A percentile compares a stretch with the other conserved stretches of the same genome.
These are phyloP conservation scores for Colletotrichum euphorbiae DNA, from an alignment of 2,329 filamentous ascomycete genomes.

Conservation along the genomic window DNA sequence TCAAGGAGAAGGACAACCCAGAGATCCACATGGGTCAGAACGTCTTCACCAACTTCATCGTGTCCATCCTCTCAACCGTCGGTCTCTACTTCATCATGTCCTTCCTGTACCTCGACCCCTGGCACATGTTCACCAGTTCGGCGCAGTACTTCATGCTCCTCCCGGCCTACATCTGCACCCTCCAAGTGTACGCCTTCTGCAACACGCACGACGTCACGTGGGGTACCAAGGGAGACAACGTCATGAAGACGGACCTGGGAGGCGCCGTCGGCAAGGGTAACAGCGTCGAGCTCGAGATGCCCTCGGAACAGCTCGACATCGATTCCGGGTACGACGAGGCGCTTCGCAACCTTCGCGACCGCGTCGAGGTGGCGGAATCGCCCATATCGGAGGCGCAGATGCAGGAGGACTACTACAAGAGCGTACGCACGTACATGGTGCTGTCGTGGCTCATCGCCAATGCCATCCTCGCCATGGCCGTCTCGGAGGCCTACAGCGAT, in stretches of 20 bases:
- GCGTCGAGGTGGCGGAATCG: slow-evolving; percentile 80
- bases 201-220: slow-evolving; percentile 99
- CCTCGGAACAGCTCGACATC: slow-evolving; percentile 96
- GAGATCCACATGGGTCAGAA: slow-evolving; percentile 77
- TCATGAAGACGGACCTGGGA: slow-evolving; percentile 91
- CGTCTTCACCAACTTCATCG: slow-evolving; percentile 93
- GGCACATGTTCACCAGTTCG: slow-evolving; percentile 97
- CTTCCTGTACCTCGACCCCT: slow-evolving; percentile 95
- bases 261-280: slow-evolving; percentile 81
- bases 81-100: slow-evolving; percentile 97
- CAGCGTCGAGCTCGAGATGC: slow-evolving; percentile 95
- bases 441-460: slow-evolving; percentile 94
- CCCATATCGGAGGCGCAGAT: slow-evolving; percentile 79
- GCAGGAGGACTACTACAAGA: slow-evolving; percentile 99
- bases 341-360: slow-evolving; percentile 92
- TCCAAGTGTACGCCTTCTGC: slow-evolving; percentile 99
- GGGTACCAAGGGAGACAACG: slow-evolving; percentile 99
- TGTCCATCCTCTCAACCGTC: slow-evolving; percentile 88
- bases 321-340: slow-evolving; percentile 98
- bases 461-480: slow-evolving; percentile 91
- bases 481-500: slow-evolving; percentile 85
- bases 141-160: slow-evolving; percentile 93
- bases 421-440: slow-evolving; percentile 98
- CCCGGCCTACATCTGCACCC: slow-evolving; percentile 93
- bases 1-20: slow-evolving; percentile 64